Conservation (phyloP, 345 rosid species). For the Dipteronia dyeriana region DNA sequence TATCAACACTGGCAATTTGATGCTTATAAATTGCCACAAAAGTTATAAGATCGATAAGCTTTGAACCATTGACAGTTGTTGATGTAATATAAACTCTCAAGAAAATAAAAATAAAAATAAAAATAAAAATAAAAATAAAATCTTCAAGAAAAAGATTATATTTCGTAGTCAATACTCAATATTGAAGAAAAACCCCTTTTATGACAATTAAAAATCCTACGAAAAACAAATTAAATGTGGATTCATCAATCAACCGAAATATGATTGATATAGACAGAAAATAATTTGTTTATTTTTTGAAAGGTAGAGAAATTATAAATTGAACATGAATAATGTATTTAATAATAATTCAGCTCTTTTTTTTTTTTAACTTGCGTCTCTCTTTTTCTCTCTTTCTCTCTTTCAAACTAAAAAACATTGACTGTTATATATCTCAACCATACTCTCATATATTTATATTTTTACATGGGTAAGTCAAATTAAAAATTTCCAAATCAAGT, state of each 20-base stretch:
- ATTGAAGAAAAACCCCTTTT: background rate
- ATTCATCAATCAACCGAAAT: background rate
- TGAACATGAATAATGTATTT: too few species aligned
- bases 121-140: too few species aligned
- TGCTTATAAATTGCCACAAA: background rate
- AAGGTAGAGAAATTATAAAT: too few species aligned
- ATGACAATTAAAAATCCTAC: background rate
- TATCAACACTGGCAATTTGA: background rate
- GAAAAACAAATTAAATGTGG: background rate
- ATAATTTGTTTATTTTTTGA: too few species aligned
- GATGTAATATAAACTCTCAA: background rate
- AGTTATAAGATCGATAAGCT: background rate
- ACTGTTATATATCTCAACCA: too few species aligned
- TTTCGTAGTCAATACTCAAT: background rate
- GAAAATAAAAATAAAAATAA: too few species aligned
- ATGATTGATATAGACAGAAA: background rate
- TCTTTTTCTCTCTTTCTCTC: background rate
- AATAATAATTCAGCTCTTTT: too few species aligned
- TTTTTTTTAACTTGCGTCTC: constrained; percentile 2
- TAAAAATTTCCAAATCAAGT: background rate
- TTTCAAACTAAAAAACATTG: background rate
- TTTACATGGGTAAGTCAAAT: background rate
- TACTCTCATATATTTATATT: too few species aligned
- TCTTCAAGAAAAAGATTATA: too few species aligned
- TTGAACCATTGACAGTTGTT: background rate